Base-by-base conservation (phyloP, 345 rosid species). In the Ceriops zippeliana region DNA sequence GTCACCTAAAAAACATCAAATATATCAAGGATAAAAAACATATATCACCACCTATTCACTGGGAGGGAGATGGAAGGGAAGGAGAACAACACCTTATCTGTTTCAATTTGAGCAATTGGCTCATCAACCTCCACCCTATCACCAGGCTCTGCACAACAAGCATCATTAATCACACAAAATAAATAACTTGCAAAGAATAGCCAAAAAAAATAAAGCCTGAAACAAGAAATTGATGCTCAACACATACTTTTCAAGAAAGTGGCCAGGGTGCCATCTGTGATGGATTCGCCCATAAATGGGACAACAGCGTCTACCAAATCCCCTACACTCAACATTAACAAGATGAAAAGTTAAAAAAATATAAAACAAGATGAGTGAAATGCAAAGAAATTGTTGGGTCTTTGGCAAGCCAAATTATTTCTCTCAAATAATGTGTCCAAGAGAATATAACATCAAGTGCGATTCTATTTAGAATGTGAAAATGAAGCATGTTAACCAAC, bases 31-130 rank as follows among this genome's bases (percentile, higher is more conserved):
- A 30, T 34, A 10, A 37, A 57, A 35, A 51, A 46, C 49, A 32
- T 9, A 57, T 20, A 49, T 53, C 20, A 59, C 34, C 51, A 20
- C 57, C 57, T 27, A 64, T 35, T 17, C 34, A 20, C 17, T 13
- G 13, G 37, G 16, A 53, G 37, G 37, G 7, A 31, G 71, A 53
- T 15, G 27, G 35, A 6, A 67, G 4, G 28, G 56, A 28, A 47
- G 51, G 35, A 35, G 37, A 53, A 22, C 46, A 52, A 16, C 28
- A 95, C 99, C 89, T 95, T 95, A 83, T 95, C 98, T 3, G 99
- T 95, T 79, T 95, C 99, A 69, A 95, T 88, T 78, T 95, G 98
- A 64, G 98, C 99, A 83, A 91, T 91, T 52, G 92, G 74, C 76
- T 95, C 98, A 63, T 95, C 99, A 54, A 71, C 86, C 79, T 82